These are phyloP conservation scores for Aspergillus persii DNA, from an alignment of 2,329 filamentous ascomycete species.

Conservation along the genomic window DNA sequence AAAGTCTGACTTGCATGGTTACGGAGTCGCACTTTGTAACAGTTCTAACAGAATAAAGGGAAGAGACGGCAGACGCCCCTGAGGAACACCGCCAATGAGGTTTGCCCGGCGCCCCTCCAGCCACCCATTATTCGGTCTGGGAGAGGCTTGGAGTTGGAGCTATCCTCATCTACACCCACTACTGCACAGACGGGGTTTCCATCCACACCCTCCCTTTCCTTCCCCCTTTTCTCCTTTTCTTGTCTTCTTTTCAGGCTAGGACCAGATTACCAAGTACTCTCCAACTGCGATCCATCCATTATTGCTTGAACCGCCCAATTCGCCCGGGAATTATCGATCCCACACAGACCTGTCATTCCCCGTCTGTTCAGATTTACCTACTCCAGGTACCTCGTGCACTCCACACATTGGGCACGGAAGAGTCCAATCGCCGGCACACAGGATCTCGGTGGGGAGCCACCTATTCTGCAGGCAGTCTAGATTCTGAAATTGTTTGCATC, in stretches of 20 bases:
- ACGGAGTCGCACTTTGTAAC: neutral
- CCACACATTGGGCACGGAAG: neutral
- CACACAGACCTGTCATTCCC: neutral
- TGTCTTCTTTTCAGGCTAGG: too few species aligned
- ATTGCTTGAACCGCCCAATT: neutral
- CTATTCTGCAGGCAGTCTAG: conserved; percentile 17
- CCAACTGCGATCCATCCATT: neutral
- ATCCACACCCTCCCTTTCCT: neutral
- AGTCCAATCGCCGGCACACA: neutral
- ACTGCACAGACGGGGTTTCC: conserved; percentile 2
- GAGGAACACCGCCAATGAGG: conserved; percentile 15
- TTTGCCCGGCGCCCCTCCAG: conserved; percentile 13
- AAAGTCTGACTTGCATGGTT: neutral
- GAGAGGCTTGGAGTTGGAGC: neutral
- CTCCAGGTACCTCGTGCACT: neutral
- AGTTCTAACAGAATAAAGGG: too few species aligned
- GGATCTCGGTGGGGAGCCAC: conserved; percentile 14
- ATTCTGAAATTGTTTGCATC: conserved; percentile 16
- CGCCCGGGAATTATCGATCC: neutral
- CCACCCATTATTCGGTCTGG: conserved; percentile 18
- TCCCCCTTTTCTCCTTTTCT: neutral
- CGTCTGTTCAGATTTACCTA: neutral
- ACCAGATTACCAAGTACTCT: neutral
- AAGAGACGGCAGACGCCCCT: conserved; percentile 8
- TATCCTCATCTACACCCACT: neutral